Evolutionary conservation across 306 rosid genomes (phyloP), one percentile per base, ranked within the genome.

Genomic region (Cucumis melo): DNA sequence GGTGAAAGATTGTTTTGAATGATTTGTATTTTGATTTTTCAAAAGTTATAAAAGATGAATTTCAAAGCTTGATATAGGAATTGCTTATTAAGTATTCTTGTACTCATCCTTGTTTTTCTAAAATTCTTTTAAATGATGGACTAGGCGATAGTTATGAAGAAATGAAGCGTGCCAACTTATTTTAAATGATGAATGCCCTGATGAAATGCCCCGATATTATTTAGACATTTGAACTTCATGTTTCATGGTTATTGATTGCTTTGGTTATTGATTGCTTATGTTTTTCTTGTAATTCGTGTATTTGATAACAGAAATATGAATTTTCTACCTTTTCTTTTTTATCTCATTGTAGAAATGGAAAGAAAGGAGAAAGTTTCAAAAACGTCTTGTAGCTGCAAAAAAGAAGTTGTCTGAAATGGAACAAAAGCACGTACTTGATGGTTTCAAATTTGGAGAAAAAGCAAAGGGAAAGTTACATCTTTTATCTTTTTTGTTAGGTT

Each of bases 401-500:
- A 94, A 90, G 95, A 94, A 89, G 84, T 89, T 94, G 24, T 50
- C 73, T 78, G 97, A 94, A 78, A 79, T 94, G 90, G 96, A 89
- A 73, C 97, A 94, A 80, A 81, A 87, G 27, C 98, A 94, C 78
- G 82, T 90, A 78, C 91, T 91, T 66, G 82, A 87, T 83, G 98
- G 98, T 77, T 83, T 84, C 79, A 86, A 83, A 79, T 85, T 70
- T 84, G 98, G 96, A 75, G 92, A 91, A 84, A 94, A 89, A 84
- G 86, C 81, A 57, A 92, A 94, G 58, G 84, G 89, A 84, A 87
- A 80, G 84, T 81, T 94, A 81, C 98, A n/a, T n/a, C n/a, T n/a
- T n/a, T n/a, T n/a, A n/a, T n/a, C n/a, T n/a, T n/a, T n/a, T n/a
- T n/a, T n/a, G n/a, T n/a, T n/a, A n/a, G n/a, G n/a, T n/a, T n/a